These are phyloP conservation scores for Viridothelium virens DNA, from an alignment of 495 filamentous ascomycete genomes.

Conservation along the genomic window DNA sequence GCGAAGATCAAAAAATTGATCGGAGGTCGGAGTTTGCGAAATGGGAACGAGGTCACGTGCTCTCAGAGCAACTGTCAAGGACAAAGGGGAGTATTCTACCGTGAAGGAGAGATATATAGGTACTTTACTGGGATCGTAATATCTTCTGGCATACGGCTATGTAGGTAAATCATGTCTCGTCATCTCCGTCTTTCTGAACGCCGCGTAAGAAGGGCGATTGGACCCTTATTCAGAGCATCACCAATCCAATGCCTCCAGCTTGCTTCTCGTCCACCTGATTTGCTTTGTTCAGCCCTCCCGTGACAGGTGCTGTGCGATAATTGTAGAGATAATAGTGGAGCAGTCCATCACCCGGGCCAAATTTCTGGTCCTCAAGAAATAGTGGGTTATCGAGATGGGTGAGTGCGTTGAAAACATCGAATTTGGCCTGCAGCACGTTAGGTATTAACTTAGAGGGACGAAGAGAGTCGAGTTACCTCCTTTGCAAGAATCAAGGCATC, in stretches of 20 bases:
- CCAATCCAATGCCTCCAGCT: constrained; percentile 81
- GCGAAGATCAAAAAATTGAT: constrained; percentile 6
- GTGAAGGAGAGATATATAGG: no score
- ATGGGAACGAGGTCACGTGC: not conserved
- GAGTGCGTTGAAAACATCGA: constrained; percentile 95
- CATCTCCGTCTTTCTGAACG: no score
- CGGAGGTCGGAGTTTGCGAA: constrained; percentile 10
- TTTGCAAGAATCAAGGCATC: constrained; percentile 87
- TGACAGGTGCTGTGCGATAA: constrained; percentile 73
- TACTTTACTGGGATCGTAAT: no score
- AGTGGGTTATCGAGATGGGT: constrained; percentile 87
- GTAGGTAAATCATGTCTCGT: no score
- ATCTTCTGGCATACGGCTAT: no score
- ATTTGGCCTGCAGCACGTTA: constrained; percentile 48
- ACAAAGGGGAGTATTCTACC: no score
- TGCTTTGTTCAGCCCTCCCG: constrained; percentile 71
- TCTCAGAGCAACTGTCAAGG: no score
- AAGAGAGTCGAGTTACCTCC: constrained; percentile 39
- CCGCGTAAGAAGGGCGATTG: no score
- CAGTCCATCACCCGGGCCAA: constrained; percentile 86
- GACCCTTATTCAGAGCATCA: constrained; percentile 54
- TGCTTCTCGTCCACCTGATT: constrained; percentile 65
- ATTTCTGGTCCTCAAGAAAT: constrained; percentile 88
- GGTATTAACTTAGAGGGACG: not conserved
- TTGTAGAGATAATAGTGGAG: constrained; percentile 97